phyloP scores from a whole-genome alignment of 768 basidiomycete genomes.

The Cubamyces sp. region DNA sequence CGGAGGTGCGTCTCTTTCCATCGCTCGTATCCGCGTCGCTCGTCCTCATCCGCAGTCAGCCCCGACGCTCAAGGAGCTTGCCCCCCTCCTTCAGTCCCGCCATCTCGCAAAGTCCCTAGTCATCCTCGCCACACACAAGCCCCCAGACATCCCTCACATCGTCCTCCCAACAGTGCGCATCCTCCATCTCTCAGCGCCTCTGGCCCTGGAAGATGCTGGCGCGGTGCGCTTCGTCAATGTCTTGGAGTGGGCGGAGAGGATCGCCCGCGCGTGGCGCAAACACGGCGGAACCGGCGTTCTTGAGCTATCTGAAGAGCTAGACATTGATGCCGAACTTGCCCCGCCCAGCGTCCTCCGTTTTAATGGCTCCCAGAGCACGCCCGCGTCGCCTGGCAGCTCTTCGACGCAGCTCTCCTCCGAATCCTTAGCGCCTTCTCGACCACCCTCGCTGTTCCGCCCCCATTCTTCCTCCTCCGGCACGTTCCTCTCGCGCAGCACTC shows the following conservation, averaged over 20 bases:
- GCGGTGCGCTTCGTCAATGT: slow-evolving; percentile 41
- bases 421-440: slow-evolving; percentile 7
- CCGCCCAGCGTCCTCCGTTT: slow-evolving; percentile 32
- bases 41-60: slow-evolving; percentile 29
- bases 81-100: slow-evolving; percentile 39
- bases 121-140: slow-evolving; percentile 42
- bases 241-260: slow-evolving; percentile 46
- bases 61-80: slow-evolving; percentile 38
- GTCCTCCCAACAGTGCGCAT: slow-evolving; percentile 39
- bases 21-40: neutral
- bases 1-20: slow-evolving; percentile 38
- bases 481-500: slow-evolving; percentile 12
- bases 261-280: slow-evolving; percentile 42
- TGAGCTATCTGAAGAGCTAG: slow-evolving; percentile 32
- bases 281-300: slow-evolving; percentile 34
- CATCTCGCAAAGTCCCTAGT: slow-evolving; percentile 42
- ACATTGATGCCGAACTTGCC: slow-evolving; percentile 29
- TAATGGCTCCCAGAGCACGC: slow-evolving; percentile 28
- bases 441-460: slow-evolving; percentile 17
- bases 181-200: slow-evolving; percentile 38
- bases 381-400: slow-evolving; percentile 29
- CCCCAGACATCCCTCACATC: slow-evolving; percentile 34
- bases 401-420: slow-evolving; percentile 23
- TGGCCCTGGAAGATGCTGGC: slow-evolving; percentile 38
- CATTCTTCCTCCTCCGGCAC: slow-evolving; percentile 17